Base-by-base conservation (phyloP, 257 asterid species). In the Osmanthus fragrans region DNA sequence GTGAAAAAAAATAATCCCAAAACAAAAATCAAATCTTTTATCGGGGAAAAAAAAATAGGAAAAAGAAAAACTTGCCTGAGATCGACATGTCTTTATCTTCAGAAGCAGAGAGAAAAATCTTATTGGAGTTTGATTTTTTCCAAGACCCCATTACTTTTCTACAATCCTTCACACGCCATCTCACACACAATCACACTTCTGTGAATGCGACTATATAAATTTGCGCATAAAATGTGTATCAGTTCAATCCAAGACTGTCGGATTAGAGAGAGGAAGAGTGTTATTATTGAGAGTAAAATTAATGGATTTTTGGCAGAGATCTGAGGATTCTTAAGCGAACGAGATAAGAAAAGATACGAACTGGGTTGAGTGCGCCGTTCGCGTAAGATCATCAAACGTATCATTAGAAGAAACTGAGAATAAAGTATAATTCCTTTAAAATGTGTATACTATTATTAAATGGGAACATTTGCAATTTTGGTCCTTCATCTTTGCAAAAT, bases 51-150 rank as follows among this genome's bases (percentile, higher is more conserved):
- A 47, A 49, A 72, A 18, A 12, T 18, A 68, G 0, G 12, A n/a
- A 68, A 30, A 0, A 65, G 0, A 32, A 51, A 45, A 51, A 64
- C 83, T 78, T 75, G 77, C 89, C 89, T 79, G 88, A 84, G 83
- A 80, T 82, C 81, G 85, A 34, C 75, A 73, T 36, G 80, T 82
- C 74, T 42, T 84, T 72, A 34, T 76, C 70, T 23, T 63, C 69
- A 10, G 69, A 63, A 63, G 34, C 6, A 19, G 34, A 9, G 74
- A 73, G 77, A 71, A 63, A 69, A 64, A n/a, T 79, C 25, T 63
- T 79, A 79, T 45, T 51, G 51, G 87, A 80, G 32, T 19, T 81
- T 70, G 86, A 74, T 65, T 76, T 77, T 37, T 77, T 80, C 80
- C 73, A 81, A 54, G 87, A 79, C 64, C 83, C 76, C 87, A 81